Evolutionary conservation across 805 yeast species (phyloP), one percentile per base, ranked within the genome.

Genomic region (Starmerella bombicola): DNA sequence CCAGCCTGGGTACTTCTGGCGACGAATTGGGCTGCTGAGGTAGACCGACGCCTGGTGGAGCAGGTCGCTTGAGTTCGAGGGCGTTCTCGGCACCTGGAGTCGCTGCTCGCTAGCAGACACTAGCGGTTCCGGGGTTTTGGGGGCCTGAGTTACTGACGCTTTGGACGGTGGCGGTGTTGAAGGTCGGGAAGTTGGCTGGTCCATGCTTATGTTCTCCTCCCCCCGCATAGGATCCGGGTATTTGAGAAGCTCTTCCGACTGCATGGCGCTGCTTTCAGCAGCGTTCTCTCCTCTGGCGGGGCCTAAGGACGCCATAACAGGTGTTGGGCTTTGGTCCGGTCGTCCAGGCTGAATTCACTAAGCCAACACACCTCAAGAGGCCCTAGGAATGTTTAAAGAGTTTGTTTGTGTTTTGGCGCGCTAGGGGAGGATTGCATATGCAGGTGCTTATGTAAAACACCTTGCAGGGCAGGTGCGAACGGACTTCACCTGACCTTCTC

Each of bases 21-120:
- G 35, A 10, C 50, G 43, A 13, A 46, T 38, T 18, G 50, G 50
- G 37, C 46, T 41, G 34, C 46, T 41, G 16, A 47, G 35, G 34
- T 47, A 47, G 24, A 31, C 45, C 5, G 49, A 30, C 10, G 48
- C 50, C 26, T 49, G 28, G 30, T 32, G 37, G 5, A 18, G 19
- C 7, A 5, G 9, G 13, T 7, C 23, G 15, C 18, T 5, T n/a
- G 35, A 9, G 41, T 22, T 21, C 18, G 28, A 25, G 13, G 42
- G 42, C 13, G 42, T 34, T 9, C 40, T 32, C 32, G 41, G 41
- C 13, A 37, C 19, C 15, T 12, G 25, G 7, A 20, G 26, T 7
- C 4, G 12, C 8, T 15, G 22, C 34, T 6, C 34, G 22, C 15
- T 17, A 6, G 5, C 8, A 18, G n/a, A 9, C 23, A 18, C 28